These are phyloP conservation scores for Thelonectria blattea DNA, from an alignment of 2,329 filamentous ascomycete species.

Conservation along the genomic window DNA sequence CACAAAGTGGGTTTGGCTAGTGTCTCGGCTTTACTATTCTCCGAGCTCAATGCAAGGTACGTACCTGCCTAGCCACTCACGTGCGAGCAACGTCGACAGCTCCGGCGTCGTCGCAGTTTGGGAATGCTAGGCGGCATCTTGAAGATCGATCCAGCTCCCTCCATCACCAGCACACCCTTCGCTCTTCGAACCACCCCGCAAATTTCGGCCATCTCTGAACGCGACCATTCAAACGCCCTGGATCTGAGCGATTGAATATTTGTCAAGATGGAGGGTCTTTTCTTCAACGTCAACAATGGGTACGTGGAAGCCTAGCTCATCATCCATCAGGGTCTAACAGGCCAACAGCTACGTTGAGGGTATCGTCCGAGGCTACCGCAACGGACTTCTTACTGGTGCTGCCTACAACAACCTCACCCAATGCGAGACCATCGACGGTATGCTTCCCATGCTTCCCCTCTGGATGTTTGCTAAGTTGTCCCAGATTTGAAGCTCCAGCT, in stretches of 20 bases:
- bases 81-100: slow-evolving; percentile 33
- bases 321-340: slow-evolving; percentile 40
- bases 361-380: slow-evolving; percentile 95
- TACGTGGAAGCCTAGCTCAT: slow-evolving; percentile 49
- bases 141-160: slow-evolving; percentile 28
- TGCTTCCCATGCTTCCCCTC: slow-evolving; percentile 32
- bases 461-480: slow-evolving; percentile 22
- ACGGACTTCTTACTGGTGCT: slow-evolving; percentile 84
- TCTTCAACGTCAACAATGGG: slow-evolving; percentile 95
- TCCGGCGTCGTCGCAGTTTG: slow-evolving; percentile 24
- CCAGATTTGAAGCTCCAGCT: slow-evolving; percentile 97
- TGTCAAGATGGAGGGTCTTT: slow-evolving; percentile 81
- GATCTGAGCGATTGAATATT: slow-evolving; percentile 2
- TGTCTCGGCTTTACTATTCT: slow-evolving; percentile 36
- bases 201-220: slow-evolving; percentile 4
- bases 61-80: slow-evolving; percentile 37
- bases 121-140: slow-evolving; percentile 38
- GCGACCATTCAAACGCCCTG: slow-evolving; percentile 12
- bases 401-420: slow-evolving; percentile 97
- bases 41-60: slow-evolving; percentile 27
- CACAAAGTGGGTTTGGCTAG: slow-evolving; percentile 38
- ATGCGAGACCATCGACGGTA: slow-evolving; percentile 97
- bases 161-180: slow-evolving; percentile 16
- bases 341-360: slow-evolving; percentile 86
- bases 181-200: slow-evolving; percentile 20